Evolutionary conservation across 495 filamentous ascomycete species (phyloP), one percentile per base, ranked within the genome.

Genomic region (Hyaloscypha variabilis): DNA sequence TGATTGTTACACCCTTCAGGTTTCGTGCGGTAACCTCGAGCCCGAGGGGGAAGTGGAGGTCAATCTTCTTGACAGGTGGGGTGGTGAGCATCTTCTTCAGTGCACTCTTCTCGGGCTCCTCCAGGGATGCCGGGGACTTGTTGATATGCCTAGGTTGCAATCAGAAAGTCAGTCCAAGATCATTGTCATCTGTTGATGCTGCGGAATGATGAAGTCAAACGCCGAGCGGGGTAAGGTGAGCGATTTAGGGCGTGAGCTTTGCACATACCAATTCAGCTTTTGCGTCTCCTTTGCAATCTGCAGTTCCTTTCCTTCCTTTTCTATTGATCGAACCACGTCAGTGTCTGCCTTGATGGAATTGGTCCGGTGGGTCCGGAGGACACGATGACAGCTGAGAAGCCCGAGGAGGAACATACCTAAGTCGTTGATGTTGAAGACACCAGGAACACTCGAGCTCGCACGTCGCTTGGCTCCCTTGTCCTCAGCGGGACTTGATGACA

Each of bases 1-100:
- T 96, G 82, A 97, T 91, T 46, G 93, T 97, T 67, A 97, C 92
- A 39, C 93, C 93, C 76, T 94, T 94, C 65, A 91, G 77, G 76
- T 97, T 97, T 67, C 93, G 85, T 68, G 93, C 93, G 46, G 91
- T 91, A 71, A 97, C 91, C 68, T 93, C 88, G 8, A 93, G 80
- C n/a, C 93, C 93, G 42, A 94, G 81, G 6, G 90, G 88, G 83
- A 94, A 96, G 75, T 92, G 86, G 13, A 97, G 82, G 80, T 96
- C 92, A 78, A 97, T 91, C 80, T 93, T 94, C 84, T 94, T 96
- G 78, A 97, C 88, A 10, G 88, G 87, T 42, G 93, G 93, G 24
- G 77, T 87, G 74, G 89, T 85, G 69, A 97, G 90, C 56, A 85
- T 77, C 76, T 95, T 89, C 78, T 91, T 91, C 60, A 97, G 87